These are phyloP conservation scores for Paramecium primaurelia DNA, from an alignment of 73 alveolate genomes.

Conservation along the genomic window DNA sequence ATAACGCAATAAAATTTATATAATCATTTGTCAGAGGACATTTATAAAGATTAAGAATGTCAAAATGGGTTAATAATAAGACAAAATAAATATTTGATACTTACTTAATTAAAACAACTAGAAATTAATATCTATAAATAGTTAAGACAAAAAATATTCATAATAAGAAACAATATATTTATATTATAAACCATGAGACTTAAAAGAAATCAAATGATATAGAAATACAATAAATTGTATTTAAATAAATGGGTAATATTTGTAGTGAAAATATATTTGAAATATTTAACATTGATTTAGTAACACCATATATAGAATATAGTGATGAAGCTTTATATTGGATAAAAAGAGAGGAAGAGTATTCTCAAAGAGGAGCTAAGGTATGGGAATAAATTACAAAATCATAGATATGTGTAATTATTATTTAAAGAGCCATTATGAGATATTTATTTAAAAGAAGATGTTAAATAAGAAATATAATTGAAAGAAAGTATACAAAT, in stretches of 20 bases:
- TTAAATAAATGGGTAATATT: neutral
- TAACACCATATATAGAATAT: neutral
- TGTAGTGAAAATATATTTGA: neutral
- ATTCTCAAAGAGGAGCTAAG: neutral
- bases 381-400: no score
- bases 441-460: neutral
- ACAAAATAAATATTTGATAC: neutral
- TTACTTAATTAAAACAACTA: neutral
- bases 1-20: neutral
- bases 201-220: neutral
- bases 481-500: neutral
- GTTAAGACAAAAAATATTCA: neutral
- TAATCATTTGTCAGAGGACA: neutral
- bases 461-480: neutral
- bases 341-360: neutral
- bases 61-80: neutral
- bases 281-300: neutral
- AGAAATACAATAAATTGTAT: neutral
- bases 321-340: slow-evolving; percentile 4
- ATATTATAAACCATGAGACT: neutral
- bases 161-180: neutral
- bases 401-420: neutral
- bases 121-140: neutral
- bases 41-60: neutral
- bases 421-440: neutral